Percentiles rank a stretch among this genome's conserved stretches.
phyloP scores from a whole-genome alignment of 768 basidiomycete species.

The Lactarius trivialis region DNA sequence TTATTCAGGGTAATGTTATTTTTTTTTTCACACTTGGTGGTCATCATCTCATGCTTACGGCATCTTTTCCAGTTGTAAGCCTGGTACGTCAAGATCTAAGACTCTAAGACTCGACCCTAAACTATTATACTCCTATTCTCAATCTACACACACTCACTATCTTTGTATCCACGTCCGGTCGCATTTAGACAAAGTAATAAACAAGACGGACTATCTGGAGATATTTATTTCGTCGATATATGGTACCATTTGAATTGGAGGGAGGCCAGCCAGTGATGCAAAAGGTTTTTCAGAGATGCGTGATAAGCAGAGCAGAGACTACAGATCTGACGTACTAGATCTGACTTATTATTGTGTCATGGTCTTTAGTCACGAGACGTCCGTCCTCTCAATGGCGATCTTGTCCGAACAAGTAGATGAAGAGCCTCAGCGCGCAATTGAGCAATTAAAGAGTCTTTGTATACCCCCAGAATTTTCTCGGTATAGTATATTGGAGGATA shows the following conservation, averaged over 20 bases:
- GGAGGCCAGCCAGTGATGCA: no score
- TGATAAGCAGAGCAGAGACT: no score
- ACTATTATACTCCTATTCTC: not conserved
- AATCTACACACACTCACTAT: not conserved
- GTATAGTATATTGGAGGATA: slow-evolving; percentile 37
- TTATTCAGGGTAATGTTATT: slow-evolving; percentile 43
- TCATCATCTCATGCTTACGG: slow-evolving; percentile 5
- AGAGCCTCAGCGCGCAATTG: not conserved
- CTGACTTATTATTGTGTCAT: no score
- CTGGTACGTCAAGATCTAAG: not conserved
- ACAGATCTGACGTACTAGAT: no score
- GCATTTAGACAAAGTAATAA: not conserved
- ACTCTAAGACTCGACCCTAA: not conserved
- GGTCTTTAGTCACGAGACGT: no score
- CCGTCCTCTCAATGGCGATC: slow-evolving; percentile 12
- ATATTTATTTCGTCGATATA: not conserved
- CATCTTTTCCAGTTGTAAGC: slow-evolving; percentile 5
- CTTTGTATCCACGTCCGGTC: not conserved
- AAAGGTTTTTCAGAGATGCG: no score
- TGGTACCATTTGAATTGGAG: no score
- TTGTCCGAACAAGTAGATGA: slow-evolving; percentile 11
- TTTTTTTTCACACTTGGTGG: not conserved
- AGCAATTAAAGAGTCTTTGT: slow-evolving; percentile 26
- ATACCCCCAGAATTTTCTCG: slow-evolving; percentile 44
- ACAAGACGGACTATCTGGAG: not conserved